phyloP scores from a whole-genome alignment of 2,329 filamentous ascomycete species.

The Cladosporium sp. region DNA sequence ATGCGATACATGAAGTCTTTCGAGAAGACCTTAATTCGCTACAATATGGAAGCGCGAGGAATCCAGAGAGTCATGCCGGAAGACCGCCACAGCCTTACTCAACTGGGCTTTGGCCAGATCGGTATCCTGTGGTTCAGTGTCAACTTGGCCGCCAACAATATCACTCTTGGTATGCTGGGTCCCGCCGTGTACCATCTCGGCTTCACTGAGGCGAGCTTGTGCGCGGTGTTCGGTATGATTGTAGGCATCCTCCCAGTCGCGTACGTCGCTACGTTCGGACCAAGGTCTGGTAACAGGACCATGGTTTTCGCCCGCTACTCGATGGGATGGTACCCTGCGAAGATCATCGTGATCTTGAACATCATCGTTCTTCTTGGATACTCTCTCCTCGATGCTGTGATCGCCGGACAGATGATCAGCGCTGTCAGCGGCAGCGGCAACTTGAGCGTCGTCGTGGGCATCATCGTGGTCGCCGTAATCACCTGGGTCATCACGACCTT shows the following conservation, averaged over 20 bases:
- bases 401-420: conserved; percentile 62
- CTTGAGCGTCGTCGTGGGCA: conserved; percentile 60
- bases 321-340: conserved; percentile 62
- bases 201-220: conserved; percentile 51
- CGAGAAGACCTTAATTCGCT: conserved; percentile 39
- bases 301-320: conserved; percentile 56
- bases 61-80: conserved; percentile 52
- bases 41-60: conserved; percentile 54
- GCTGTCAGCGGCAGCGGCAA: conserved; percentile 54
- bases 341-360: conserved; percentile 57
- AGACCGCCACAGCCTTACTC: conserved; percentile 48
- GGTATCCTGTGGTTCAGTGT: conserved; percentile 56
- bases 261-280: conserved; percentile 58
- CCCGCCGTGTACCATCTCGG: conserved; percentile 53
- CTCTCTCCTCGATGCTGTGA: conserved; percentile 56
- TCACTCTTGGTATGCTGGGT: conserved; percentile 58
- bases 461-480: conserved; percentile 58
- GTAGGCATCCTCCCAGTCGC: conserved; percentile 50
- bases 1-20: conserved; percentile 22
- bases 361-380: conserved; percentile 55
- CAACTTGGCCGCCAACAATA: conserved; percentile 58
- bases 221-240: conserved; percentile 52
- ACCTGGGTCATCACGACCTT: conserved; percentile 61
- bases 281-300: conserved; percentile 55
- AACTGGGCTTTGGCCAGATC: conserved; percentile 51